Evolutionary conservation across 495 filamentous ascomycete genomes (phyloP), one percentile per base, ranked within the genome.

Genomic region (Trypethelium eluteriae): DNA sequence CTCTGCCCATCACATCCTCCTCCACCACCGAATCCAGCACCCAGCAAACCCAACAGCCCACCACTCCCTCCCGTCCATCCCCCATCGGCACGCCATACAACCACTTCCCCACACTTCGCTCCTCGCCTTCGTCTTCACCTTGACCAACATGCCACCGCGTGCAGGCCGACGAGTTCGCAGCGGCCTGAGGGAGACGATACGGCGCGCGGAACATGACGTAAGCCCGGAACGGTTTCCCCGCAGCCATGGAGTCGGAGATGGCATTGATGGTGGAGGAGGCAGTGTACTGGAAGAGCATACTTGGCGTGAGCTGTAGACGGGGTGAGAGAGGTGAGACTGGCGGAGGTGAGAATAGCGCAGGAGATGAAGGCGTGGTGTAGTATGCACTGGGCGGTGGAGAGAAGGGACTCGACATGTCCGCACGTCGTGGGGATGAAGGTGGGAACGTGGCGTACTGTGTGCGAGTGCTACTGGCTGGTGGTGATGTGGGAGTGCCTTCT

Each of bases 41-140:
- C 53, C 53, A 59, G 32, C 53, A 59, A 59, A 36, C 53, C 53
- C 53, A 59, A 18, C 53, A 59, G 5, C 32, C 32, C 6, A 59
- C 32, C 53, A 59, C 11, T 10, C 32, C 32, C 32, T 59, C 53
- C 32, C 53, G 53, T 59, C 32, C 32, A 59, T 59, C 53, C 5
- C 53, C 32, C 53, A 59, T 59, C 7, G 53, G 53, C 32, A 59
- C 32, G 2, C 53, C 53, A 59, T 36, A 59, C 3, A 59, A 32
- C 53, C 53, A 59, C 32, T 59, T 59, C 32, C 53, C 53, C 53
- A 5, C 14, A 5, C 53, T 59, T 9, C 25, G 32, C 32, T 59
- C 53, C 18, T 59, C 53, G 32, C 36, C 53, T 36, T 36, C 32
- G 32, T 3, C 6, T n/a, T 36, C 7, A n/a, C 10, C 5, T 36